Percentiles rank a stretch among this genome's conserved stretches.
Conservation (phyloP, 768 basidiomycete genomes). For the Leccinum broughii region DNA sequence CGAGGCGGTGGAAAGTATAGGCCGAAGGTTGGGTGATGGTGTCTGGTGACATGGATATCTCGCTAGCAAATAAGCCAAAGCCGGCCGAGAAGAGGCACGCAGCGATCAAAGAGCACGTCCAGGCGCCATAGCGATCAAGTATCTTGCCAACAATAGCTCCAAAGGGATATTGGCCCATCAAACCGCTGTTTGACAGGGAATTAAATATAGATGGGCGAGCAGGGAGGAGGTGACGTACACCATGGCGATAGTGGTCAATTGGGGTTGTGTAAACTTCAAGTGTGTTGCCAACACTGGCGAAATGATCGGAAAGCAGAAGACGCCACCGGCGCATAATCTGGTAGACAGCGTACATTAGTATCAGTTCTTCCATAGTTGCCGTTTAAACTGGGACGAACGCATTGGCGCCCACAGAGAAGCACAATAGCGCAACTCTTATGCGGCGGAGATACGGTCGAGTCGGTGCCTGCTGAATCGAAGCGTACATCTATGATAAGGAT, state of each 20-base stretch:
- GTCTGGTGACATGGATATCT: constrained; percentile 50
- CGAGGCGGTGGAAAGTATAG: constrained; percentile 52
- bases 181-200: constrained; percentile 49
- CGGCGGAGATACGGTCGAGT: constrained; percentile 20
- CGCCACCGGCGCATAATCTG: constrained; percentile 76
- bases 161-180: constrained; percentile 81
- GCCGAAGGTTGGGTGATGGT: constrained; percentile 38
- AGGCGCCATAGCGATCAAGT: constrained; percentile 67
- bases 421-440: constrained; percentile 36
- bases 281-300: constrained; percentile 60
- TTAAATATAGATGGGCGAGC: not conserved
- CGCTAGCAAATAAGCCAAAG: constrained; percentile 62
- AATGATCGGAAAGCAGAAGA: constrained; percentile 77
- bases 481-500: constrained; percentile 12
- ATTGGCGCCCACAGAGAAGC: constrained; percentile 60
- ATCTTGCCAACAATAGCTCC: constrained; percentile 68
- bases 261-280: constrained; percentile 69
- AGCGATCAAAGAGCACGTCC: constrained; percentile 63
- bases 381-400: constrained; percentile 46
- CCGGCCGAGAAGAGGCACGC: constrained; percentile 58
- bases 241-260: constrained; percentile 74
- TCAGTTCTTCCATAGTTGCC: not conserved
- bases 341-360: not conserved
- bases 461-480: constrained; percentile 6
- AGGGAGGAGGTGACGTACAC: constrained; percentile 53